phyloP scores from a whole-genome alignment of 345 rosid species.

The Passiflora organensis region DNA sequence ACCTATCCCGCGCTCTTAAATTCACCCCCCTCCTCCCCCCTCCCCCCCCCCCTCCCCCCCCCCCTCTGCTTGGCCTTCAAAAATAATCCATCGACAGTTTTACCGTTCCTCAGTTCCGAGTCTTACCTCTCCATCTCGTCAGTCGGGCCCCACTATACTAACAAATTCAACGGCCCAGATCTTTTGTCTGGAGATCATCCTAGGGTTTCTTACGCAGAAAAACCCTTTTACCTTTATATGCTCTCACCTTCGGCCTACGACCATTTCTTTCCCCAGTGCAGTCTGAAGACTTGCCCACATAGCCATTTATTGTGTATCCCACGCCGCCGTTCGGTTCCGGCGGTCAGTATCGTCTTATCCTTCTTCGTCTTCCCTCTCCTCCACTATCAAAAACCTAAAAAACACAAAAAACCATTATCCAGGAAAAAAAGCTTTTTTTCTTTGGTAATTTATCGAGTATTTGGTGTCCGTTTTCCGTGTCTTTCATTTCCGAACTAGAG shows the following conservation, averaged over 20 bases:
- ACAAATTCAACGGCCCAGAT: conserved; percentile 31
- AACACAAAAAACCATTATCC: conserved; percentile 12
- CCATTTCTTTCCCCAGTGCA: conserved; percentile 7
- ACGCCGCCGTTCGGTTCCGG: conserved; percentile 49
- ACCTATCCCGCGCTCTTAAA: no score
- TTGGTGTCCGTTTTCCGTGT: conserved; percentile 12
- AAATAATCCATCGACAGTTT: no score
- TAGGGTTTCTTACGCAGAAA: conserved; percentile 22
- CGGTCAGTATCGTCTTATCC: conserved; percentile 36
- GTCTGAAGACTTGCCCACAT: neutral
- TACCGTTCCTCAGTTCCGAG: neutral
- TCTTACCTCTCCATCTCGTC: neutral
- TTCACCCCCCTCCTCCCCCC: no score
- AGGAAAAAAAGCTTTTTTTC: neutral
- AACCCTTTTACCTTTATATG: conserved; percentile 1
- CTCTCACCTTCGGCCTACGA: neutral
- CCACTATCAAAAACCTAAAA: conserved; percentile 17
- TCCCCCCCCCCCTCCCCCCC: no score
- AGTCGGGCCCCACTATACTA: conserved; percentile 12
- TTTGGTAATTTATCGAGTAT: conserved; percentile 13
- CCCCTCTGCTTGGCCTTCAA: no score
- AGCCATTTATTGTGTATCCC: conserved; percentile 11
- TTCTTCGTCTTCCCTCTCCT: conserved; percentile 39
- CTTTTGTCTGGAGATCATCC: neutral
- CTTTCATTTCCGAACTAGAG: conserved; percentile 15